These are phyloP conservation scores for Leptographium flavum DNA, from an alignment of 2,329 filamentous ascomycete species.

Conservation along the genomic window DNA sequence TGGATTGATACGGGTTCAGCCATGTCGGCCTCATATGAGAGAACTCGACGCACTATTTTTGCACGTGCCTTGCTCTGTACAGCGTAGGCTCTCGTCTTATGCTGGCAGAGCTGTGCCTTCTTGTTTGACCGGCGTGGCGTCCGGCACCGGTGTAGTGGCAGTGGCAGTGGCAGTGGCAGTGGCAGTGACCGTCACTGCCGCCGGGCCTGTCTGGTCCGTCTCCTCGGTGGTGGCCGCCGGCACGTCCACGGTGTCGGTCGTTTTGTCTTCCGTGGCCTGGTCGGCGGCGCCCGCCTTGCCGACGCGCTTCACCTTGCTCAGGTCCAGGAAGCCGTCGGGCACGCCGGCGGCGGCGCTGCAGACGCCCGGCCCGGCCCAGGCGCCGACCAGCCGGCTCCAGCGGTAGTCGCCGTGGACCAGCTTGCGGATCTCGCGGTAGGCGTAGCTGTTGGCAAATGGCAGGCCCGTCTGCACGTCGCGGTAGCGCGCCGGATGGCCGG, in stretches of 20 bases:
- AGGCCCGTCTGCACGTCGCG: constrained; percentile 74
- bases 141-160: too few species aligned
- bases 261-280: neutral
- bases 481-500: constrained; percentile 66
- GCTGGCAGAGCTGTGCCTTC: too few species aligned
- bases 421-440: constrained; percentile 70
- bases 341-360: constrained; percentile 58
- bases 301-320: constrained; percentile 8
- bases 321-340: constrained; percentile 54
- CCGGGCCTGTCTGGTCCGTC: neutral
- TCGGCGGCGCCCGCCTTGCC: neutral
- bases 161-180: too few species aligned
- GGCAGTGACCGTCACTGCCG: neutral
- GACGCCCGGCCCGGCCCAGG: constrained; percentile 58
- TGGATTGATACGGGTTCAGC: too few species aligned
- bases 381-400: constrained; percentile 70
- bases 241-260: neutral
- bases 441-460: constrained; percentile 63
- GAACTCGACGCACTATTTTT: too few species aligned
- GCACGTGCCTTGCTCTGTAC: too few species aligned
- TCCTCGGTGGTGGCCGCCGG: neutral
- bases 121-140: too few species aligned
- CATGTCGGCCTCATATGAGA: too few species aligned
- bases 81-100: too few species aligned
- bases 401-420: constrained; percentile 59